These are phyloP conservation scores for Lagenidium giganteum DNA, from an alignment of 352 stramenopile species.

Conservation along the genomic window DNA sequence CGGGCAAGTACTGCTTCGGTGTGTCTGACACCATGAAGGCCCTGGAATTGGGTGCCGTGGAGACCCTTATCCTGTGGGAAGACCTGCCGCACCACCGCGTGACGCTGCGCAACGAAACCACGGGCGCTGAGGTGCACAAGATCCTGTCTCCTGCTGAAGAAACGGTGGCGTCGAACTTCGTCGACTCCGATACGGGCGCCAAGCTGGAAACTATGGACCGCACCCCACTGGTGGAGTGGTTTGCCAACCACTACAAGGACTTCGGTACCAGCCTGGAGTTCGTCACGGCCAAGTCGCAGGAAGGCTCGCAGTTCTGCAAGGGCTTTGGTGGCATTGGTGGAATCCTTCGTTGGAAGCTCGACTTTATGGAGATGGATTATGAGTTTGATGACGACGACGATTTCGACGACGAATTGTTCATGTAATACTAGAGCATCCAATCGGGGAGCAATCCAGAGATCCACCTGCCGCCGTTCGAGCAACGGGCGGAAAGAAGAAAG, in stretches of 20 bases:
- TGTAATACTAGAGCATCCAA: slow-evolving; percentile 66
- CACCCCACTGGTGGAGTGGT: slow-evolving; percentile 97
- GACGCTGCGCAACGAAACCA: slow-evolving; percentile 92
- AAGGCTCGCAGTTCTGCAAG: slow-evolving; percentile 99
- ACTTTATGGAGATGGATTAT: slow-evolving; percentile 98
- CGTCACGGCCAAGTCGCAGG: slow-evolving; percentile 96
- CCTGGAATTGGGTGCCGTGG: slow-evolving; percentile 97
- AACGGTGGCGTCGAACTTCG: slow-evolving; percentile 93
- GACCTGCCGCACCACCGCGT: slow-evolving; percentile 96
- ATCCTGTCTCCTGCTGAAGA: slow-evolving; percentile 86
- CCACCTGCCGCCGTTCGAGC: too few relatives aligned
- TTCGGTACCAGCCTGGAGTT: slow-evolving; percentile 99
- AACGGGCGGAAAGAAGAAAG: too few relatives aligned
- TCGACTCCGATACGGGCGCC: slow-evolving; percentile 92
- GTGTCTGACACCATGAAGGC: slow-evolving; percentile 98
- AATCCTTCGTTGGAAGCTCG: slow-evolving; percentile 98
- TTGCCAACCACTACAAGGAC: slow-evolving; percentile 99
- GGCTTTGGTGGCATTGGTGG: slow-evolving; percentile 99
- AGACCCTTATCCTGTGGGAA: slow-evolving; percentile 99
- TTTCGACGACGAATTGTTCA: slow-evolving; percentile 83
- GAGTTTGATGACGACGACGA: slow-evolving; percentile 85
- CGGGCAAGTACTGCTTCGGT: slow-evolving; percentile 99
- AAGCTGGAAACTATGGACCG: slow-evolving; percentile 98
- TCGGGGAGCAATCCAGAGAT: too few relatives aligned
- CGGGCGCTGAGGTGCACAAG: slow-evolving; percentile 79